These are phyloP conservation scores for Penicillium sp. DNA, from an alignment of 2,329 filamentous ascomycete species.

Conservation along the genomic window DNA sequence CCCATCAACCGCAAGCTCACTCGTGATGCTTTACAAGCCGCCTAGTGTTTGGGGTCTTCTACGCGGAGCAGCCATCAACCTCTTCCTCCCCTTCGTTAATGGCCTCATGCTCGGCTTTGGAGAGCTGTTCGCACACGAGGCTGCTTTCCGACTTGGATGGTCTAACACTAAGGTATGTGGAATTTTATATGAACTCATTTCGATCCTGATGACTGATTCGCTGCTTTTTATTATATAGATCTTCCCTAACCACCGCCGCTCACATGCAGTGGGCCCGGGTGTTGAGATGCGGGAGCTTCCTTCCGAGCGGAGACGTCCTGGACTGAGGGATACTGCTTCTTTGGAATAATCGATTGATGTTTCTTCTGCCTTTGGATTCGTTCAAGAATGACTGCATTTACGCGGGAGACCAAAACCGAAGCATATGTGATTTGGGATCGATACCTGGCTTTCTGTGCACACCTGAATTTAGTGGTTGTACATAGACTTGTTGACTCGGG, in stretches of 20 bases:
- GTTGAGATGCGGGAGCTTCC: constrained; percentile 74
- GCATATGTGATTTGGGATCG: constrained; percentile 20
- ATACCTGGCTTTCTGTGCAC: constrained; percentile 16
- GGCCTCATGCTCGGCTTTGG: constrained; percentile 98
- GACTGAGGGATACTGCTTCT: constrained; percentile 64
- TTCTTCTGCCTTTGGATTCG: constrained; percentile 5
- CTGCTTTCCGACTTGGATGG: constrained; percentile 91
- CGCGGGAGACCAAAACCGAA: constrained; percentile 21
- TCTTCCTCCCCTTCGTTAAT: constrained; percentile 94
- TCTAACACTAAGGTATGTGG: constrained; percentile 78
- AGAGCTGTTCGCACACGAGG: constrained; percentile 93
- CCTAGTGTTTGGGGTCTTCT: constrained; percentile 83
- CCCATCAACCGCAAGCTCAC: constrained; percentile 38
- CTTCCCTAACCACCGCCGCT: constrained; percentile 60
- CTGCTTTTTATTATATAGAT: constrained; percentile 41
- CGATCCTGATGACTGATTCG: background rate
- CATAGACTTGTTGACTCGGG: constrained; percentile 32
- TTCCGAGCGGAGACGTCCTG: constrained; percentile 52
- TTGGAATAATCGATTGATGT: constrained; percentile 54
- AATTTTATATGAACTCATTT: background rate
- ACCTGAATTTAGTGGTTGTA: constrained; percentile 27
- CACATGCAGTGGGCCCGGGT: constrained; percentile 72
- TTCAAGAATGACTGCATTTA: constrained; percentile 12
- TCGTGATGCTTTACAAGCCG: constrained; percentile 70
- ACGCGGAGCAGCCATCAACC: constrained; percentile 88